These are phyloP conservation scores for Fusarium begoniae DNA, from an alignment of 2,329 filamentous ascomycete species.

Conservation along the genomic window DNA sequence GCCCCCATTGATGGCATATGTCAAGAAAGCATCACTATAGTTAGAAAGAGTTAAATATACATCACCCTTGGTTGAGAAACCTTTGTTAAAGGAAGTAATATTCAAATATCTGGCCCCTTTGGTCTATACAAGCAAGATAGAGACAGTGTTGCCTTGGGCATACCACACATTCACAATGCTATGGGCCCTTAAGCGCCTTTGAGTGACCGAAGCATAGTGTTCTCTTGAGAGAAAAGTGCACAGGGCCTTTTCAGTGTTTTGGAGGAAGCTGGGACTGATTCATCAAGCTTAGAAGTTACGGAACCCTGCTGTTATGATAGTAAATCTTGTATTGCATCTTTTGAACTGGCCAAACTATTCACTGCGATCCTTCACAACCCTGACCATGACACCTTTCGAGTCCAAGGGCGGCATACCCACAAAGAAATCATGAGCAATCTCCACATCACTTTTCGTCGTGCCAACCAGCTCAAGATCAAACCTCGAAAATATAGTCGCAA, in stretches of 20 bases:
- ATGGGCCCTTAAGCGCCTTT: rapidly evolving
- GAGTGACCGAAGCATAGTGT: rapidly evolving
- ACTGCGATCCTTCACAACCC: background rate
- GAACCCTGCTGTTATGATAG: no score
- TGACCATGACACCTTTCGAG: background rate
- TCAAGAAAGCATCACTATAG: background rate
- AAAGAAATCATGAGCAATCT: conserved; percentile 1
- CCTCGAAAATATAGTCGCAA: background rate
- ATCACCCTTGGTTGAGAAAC: rapidly evolving
- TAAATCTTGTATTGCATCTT: rapidly evolving
- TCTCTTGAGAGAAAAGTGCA: rapidly evolving
- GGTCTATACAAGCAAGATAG: background rate
- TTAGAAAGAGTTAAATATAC: rapidly evolving
- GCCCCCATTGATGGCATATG: background rate
- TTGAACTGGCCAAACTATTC: no score
- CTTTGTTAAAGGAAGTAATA: background rate
- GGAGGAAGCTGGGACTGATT: rapidly evolving
- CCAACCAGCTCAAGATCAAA: background rate
- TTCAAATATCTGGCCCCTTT: background rate
- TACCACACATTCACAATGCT: rapidly evolving
- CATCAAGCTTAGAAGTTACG: rapidly evolving
- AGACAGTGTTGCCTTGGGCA: rapidly evolving
- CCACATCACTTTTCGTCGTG: background rate
- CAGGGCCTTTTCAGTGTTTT: no score
- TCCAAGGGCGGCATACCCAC: background rate